Evolutionary conservation across 352 stramenopile species (phyloP), one percentile per base, ranked within the genome.

Genomic region (Phytophthora cryptogea): DNA sequence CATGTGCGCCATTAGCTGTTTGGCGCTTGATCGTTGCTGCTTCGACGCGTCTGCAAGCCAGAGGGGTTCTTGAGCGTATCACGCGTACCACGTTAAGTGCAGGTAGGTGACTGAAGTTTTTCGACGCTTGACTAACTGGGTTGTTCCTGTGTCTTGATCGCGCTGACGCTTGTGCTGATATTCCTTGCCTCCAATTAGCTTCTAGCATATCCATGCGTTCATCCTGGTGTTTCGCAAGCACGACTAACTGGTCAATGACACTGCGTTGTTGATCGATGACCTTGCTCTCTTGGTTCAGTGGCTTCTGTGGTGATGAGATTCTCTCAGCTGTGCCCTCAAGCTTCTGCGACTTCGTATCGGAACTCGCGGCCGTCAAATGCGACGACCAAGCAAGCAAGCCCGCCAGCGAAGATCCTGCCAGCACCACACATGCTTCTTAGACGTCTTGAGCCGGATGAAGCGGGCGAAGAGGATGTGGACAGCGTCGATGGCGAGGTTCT

Each of bases 391-490:
- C 37, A 17, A 43, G 37, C 5, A 43, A 16, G 1, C 26, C 13
- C 23, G 37, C 37, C 0, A 27, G n/a, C 37, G 37, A 43, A 14
- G 0, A 16, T 6, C 4, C 37, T 23, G n/a, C n/a, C 37, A 4
- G 5, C 37, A n/a, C n/a, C n/a, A n/a, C n/a, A n/a, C n/a, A n/a
- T 78, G 58, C 39, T 72, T 57, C 37, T 78, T 43, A 0, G 56
- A 63, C 0, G 63, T 72, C 50, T 78, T 82, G 20, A 72, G 6
- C 1, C 66, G 61, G 5, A 70, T 23, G 5, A 78, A 69, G 9
- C 46, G 59, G 0, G 73, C 14, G 46, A 74, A 74, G 41, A 81
- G 40, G 0, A 69, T 26, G 3, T 54, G 30, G 8, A 20, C 59
- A 4, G 39, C 32, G 27, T 58, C 49, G 30, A 70, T 41, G 1